Base-by-base conservation (phyloP, 1,284 basidiomycete genomes). In the Butyriboletus appendiculatus region DNA sequence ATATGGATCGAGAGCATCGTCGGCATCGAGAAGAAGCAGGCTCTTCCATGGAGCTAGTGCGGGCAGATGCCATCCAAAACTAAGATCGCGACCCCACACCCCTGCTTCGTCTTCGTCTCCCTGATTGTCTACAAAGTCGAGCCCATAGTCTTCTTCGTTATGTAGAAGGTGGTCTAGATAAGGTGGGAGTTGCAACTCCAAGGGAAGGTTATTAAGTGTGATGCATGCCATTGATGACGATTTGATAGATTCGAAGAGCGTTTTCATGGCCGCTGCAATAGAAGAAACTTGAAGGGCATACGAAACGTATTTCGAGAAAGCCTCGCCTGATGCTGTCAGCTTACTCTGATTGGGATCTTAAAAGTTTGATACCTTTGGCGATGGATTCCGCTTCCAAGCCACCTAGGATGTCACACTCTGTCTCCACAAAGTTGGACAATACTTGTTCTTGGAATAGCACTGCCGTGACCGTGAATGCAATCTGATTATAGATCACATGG, bases 1-100 rank as follows among this genome's bases (percentile, higher is more conserved):
- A 56, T 86, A 81, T 1, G 84, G 78, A 57, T 88, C 84, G 44
- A 86, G 74, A 24, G 82, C 81, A 37, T 80, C 80, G 8, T 80
- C 78, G 15, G 81, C 79, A 59, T 90, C 87, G 30, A 97, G 70
- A 22, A 94, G 78, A 6, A 98, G 73, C 18, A 98, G 70, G 30
- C 92, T 92, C 69, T 96, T 95, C 96, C 96, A 98, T 4, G 96
- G 95, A n/a, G 86, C 80, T 11, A 98, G 76, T 11, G 81, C 75
- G 7, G 89, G 88, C 1, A 92, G 74, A 39, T 80, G 77, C 85
- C 88, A 90, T 1, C 87, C 88, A 56, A 83, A 76, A 61, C 73
- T 78, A 72, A 90, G 77, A 46, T 87, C 85, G 26, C 76, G 76
- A n/a, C 85, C 86, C 89, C 89, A 90, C 6, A 76, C 71, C 49